Percentiles rank a stretch among this genome's conserved stretches.
Evolutionary conservation across 2,329 filamentous ascomycete genomes (phyloP).

Genomic region (Exophiala dermatitidis): DNA sequence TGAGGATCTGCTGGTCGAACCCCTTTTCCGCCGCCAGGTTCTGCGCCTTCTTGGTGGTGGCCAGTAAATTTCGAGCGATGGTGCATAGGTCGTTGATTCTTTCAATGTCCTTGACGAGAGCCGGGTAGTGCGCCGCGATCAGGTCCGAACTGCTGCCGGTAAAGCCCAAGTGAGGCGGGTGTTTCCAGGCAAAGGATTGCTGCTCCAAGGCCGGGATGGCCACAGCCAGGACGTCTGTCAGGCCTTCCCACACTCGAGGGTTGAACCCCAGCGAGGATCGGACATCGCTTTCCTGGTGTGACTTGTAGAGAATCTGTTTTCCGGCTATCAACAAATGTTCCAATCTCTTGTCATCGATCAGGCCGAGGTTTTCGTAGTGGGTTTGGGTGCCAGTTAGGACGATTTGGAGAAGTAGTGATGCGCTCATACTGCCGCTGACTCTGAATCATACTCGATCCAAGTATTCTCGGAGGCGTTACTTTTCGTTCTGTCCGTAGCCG

Average conservation of each 20-base stretch:
- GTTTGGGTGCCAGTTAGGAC: constrained; percentile 44
- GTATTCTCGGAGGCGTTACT: not conserved
- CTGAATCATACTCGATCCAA: constrained; percentile 12
- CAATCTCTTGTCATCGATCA: constrained; percentile 53
- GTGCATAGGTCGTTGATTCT: constrained; percentile 55
- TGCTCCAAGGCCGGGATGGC: constrained; percentile 56
- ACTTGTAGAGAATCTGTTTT: constrained; percentile 54
- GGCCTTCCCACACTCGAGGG: constrained; percentile 52
- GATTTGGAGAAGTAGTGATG: constrained; percentile 40
- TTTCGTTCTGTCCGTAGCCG: not conserved
- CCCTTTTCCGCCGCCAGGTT: constrained; percentile 54
- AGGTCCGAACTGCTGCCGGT: constrained; percentile 42
- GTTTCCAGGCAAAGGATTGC: constrained; percentile 55
- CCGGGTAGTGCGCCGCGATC: constrained; percentile 54
- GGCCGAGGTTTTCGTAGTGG: constrained; percentile 54
- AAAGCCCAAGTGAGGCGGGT: constrained; percentile 36
- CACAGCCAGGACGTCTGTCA: constrained; percentile 51
- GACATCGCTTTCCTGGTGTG: constrained; percentile 49
- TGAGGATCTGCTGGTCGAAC: constrained; percentile 56
- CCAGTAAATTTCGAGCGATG: constrained; percentile 56
- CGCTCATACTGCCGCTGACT: constrained; percentile 15
- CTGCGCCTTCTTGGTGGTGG: constrained; percentile 54
- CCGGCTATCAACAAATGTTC: constrained; percentile 52
- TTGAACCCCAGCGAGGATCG: constrained; percentile 53
- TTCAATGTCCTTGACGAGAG: constrained; percentile 55